phyloP scores from a whole-genome alignment of 805 yeast genomes.

The Zygosaccharomyces siamensis region DNA sequence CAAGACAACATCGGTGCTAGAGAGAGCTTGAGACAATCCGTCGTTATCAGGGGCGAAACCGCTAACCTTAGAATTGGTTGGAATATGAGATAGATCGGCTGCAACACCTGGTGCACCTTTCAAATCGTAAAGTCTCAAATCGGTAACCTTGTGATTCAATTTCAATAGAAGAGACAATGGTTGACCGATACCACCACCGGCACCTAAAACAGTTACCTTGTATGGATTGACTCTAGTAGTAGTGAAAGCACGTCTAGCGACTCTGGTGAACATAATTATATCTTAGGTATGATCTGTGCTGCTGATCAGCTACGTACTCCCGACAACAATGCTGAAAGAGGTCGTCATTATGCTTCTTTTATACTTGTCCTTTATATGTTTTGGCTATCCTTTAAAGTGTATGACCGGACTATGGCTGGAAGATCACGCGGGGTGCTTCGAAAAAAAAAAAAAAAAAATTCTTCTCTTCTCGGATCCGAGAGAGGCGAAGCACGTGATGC shows the following conservation, averaged over 20 bases:
- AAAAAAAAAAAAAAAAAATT: background rate
- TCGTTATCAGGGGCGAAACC: constrained; percentile 82
- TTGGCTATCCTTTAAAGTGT: background rate
- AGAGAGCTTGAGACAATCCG: constrained; percentile 69
- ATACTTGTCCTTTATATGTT: constrained; percentile 1
- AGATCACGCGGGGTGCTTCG: background rate
- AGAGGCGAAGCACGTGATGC: constrained; percentile 1
- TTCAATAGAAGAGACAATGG: constrained; percentile 79
- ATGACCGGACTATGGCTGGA: background rate
- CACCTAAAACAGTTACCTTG: constrained; percentile 78
- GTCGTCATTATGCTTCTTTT: background rate
- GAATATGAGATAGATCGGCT: constrained; percentile 90
- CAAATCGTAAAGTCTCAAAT: constrained; percentile 80
- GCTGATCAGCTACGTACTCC: too few species aligned
- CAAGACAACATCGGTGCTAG: constrained; percentile 68
- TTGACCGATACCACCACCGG: constrained; percentile 94
- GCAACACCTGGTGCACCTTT: constrained; percentile 96
- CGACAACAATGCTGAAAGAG: background rate
- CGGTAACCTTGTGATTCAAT: constrained; percentile 82
- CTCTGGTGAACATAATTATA: constrained; percentile 47
- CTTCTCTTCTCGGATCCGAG: constrained; percentile 5
- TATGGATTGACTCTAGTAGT: constrained; percentile 61
- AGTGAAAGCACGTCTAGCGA: constrained; percentile 61
- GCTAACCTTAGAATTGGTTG: constrained; percentile 82
- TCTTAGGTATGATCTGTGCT: too few species aligned